A percentile compares a stretch with the other conserved stretches of the same genome.
Evolutionary conservation across 192 early-diverging fungal genomes (phyloP).

Genomic region (Mortierella claussenii): DNA sequence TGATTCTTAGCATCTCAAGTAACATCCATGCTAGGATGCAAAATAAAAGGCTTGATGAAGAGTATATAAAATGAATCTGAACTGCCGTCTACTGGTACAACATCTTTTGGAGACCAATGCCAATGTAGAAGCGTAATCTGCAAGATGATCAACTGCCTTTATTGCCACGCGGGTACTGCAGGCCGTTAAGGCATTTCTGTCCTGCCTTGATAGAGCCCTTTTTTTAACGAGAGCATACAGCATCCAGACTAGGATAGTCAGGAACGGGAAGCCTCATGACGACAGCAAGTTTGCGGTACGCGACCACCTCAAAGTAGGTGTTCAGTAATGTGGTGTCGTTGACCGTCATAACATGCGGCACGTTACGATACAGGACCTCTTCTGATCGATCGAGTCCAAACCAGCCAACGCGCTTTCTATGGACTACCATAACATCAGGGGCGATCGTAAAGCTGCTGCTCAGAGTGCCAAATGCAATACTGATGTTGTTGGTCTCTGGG

Average conservation of each 20-base stretch:
- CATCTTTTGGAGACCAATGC: too few species aligned
- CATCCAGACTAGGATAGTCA: constrained; percentile 16
- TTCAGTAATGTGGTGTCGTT: constrained; percentile 20
- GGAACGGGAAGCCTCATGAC: neutral
- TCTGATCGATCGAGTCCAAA: neutral
- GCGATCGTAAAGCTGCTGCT: constrained; percentile 10
- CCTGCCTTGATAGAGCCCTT: too few species aligned
- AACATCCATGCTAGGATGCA: too few species aligned
- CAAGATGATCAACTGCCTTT: too few species aligned
- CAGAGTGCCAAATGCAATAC: constrained; percentile 8
- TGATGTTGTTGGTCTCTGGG: neutral
- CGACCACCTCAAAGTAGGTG: constrained; percentile 31
- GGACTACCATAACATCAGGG: constrained; percentile 16
- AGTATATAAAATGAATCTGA: too few species aligned
- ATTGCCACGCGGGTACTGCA: too few species aligned
- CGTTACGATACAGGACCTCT: neutral
- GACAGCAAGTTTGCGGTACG: constrained; percentile 27
- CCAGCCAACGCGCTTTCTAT: neutral
- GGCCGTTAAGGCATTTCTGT: too few species aligned
- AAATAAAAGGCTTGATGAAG: too few species aligned
- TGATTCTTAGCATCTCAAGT: too few species aligned
- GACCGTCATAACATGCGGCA: constrained; percentile 18
- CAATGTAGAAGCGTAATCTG: too few species aligned
- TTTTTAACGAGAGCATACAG: too few species aligned
- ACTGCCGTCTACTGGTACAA: too few species aligned